Conservation (phyloP, 2,329 filamentous ascomycete species). For the Aspergillus sp. region DNA sequence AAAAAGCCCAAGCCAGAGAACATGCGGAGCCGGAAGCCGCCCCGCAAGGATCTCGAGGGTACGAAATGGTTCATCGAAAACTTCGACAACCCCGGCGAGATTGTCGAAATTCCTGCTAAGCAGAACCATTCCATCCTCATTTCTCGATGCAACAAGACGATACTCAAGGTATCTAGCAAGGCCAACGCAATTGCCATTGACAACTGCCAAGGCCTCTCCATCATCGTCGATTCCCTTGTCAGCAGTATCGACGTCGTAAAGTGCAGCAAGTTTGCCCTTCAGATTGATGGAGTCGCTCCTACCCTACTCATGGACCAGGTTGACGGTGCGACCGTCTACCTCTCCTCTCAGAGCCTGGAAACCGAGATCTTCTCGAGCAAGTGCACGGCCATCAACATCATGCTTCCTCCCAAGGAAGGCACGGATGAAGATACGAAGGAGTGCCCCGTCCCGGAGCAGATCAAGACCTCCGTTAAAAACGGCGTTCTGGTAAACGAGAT, state of each 20-base stretch:
- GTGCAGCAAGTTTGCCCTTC: slow-evolving; percentile 89
- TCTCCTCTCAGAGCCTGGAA: slow-evolving; percentile 72
- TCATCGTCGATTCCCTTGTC: slow-evolving; percentile 86
- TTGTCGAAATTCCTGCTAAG: slow-evolving; percentile 77
- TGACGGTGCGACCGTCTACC: slow-evolving; percentile 83
- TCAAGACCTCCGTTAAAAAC: slow-evolving; percentile 75
- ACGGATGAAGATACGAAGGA: slow-evolving; percentile 81
- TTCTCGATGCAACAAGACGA: slow-evolving; percentile 85
- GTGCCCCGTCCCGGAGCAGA: slow-evolving; percentile 83
- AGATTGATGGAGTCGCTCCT: slow-evolving; percentile 81
- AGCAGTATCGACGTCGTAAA: slow-evolving; percentile 95
- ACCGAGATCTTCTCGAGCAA: slow-evolving; percentile 91
- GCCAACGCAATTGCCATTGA: slow-evolving; percentile 96
- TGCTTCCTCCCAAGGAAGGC: slow-evolving; percentile 67
- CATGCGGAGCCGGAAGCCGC: slow-evolving; percentile 79
- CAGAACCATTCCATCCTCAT: slow-evolving; percentile 90
- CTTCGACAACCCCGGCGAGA: slow-evolving; percentile 72
- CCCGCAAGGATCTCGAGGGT: slow-evolving; percentile 75
- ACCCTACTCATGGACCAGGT: slow-evolving; percentile 91
- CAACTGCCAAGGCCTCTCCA: slow-evolving; percentile 78
- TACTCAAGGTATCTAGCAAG: slow-evolving; percentile 86
- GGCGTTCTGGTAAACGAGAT: slow-evolving; percentile 87
- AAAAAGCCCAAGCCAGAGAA: slow-evolving; percentile 85
- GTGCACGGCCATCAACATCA: slow-evolving; percentile 81
- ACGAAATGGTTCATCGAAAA: slow-evolving; percentile 98